phyloP scores from a whole-genome alignment of 495 filamentous ascomycete species.

The Poronia punctata region DNA sequence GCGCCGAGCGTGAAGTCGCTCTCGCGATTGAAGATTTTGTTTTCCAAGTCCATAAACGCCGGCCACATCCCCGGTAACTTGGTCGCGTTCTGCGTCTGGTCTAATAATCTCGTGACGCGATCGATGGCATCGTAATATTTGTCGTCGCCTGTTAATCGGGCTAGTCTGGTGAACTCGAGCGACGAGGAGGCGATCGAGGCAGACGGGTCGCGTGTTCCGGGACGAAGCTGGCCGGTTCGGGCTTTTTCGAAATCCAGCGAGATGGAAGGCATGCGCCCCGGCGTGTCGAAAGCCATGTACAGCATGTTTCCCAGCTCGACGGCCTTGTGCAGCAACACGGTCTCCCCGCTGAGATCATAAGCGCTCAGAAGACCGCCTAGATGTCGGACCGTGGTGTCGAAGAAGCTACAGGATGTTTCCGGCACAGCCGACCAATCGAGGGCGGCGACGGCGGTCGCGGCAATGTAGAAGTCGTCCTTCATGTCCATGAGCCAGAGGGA shows the following conservation, averaged over 20 bases:
- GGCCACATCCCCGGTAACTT: slow-evolving; percentile 58
- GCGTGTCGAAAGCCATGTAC: slow-evolving; percentile 79
- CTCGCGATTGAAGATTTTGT: slow-evolving; percentile 20
- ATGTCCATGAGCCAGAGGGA: slow-evolving; percentile 81
- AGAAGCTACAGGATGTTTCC: slow-evolving; percentile 47
- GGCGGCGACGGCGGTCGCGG: slow-evolving; percentile 55
- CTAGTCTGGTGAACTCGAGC: slow-evolving; percentile 76
- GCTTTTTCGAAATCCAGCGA: slow-evolving; percentile 66
- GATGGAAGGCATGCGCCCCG: slow-evolving; percentile 77
- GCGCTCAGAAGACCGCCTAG: slow-evolving; percentile 70
- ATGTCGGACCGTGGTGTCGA: slow-evolving; percentile 70
- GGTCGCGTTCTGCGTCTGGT: slow-evolving; percentile 57
- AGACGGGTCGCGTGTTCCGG: slow-evolving; percentile 36
- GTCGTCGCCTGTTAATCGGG: slow-evolving; percentile 68
- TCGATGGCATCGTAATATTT: slow-evolving; percentile 83
- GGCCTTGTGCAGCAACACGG: slow-evolving; percentile 62
- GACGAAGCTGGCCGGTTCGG: slow-evolving; percentile 65
- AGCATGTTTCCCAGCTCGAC: slow-evolving; percentile 71
- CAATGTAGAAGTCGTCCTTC: slow-evolving; percentile 67
- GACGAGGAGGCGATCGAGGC: slow-evolving; percentile 76
- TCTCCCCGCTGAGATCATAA: slow-evolving; percentile 64
- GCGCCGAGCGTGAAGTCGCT: slow-evolving; percentile 63
- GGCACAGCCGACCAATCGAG: slow-evolving; percentile 70
- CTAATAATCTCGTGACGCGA: slow-evolving; percentile 65
- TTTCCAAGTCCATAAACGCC: slow-evolving; percentile 23